Conservation (phyloP, 441 rosid genomes). For the Syzygium syzygioides region DNA sequence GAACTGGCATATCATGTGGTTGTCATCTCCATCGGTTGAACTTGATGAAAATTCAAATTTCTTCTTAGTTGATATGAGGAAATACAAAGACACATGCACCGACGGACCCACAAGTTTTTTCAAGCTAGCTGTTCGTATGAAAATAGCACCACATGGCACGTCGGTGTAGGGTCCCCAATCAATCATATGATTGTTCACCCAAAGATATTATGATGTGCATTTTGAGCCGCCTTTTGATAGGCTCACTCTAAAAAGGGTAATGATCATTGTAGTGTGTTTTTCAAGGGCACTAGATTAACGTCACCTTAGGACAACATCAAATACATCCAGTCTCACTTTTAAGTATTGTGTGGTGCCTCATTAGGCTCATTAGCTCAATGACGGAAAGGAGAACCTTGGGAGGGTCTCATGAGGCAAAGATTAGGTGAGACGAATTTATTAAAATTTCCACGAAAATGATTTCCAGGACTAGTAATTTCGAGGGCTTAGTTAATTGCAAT, state of each 20-base stretch:
- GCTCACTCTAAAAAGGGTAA: too few relatives aligned
- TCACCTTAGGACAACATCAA: background rate
- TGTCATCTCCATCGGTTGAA: background rate
- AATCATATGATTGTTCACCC: background rate
- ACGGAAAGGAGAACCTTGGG: background rate
- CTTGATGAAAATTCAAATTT: background rate
- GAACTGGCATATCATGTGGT: background rate
- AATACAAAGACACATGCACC: background rate
- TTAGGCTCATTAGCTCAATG: too few relatives aligned
- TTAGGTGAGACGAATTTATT: background rate
- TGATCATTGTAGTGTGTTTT: too few relatives aligned
- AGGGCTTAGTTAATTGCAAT: background rate
- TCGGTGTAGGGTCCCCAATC: background rate
- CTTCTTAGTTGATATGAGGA: background rate
- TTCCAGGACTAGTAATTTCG: background rate
- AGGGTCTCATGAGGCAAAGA: background rate
- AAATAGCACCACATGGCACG: background rate
- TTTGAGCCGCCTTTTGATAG: background rate
- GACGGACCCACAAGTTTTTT: background rate
- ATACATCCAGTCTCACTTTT: background rate
- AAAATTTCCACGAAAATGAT: background rate
- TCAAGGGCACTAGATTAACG: too few relatives aligned
- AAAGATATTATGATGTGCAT: background rate
- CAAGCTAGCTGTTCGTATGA: background rate
- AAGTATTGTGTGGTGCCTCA: background rate